Base-by-base conservation (phyloP, 2,329 filamentous ascomycete species). In the Corynespora cassiicola region DNA sequence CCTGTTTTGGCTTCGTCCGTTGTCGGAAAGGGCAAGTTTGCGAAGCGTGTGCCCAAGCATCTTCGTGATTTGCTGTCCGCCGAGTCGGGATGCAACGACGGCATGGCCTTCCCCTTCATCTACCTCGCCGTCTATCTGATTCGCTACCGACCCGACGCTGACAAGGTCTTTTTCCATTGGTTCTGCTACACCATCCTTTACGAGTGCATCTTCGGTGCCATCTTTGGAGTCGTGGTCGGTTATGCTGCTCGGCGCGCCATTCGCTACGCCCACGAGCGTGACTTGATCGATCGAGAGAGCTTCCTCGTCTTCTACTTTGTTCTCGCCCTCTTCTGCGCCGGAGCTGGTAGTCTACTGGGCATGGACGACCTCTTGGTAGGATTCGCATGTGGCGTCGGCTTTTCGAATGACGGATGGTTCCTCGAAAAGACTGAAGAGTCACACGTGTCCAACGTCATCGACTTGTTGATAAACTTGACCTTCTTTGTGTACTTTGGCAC, bases 361-460 rank as follows among this genome's bases (percentile, higher is more conserved):
- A 79, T 96, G 58, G 94, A 99, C 66, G 94, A 99, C 68, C 74
- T 99, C 33, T 81, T 99, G 3, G 89, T 99, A 24, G 94, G 94
- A 24, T 99, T 99, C 61, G 86, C 92, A 10, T 90, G 88, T 38
- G 94, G 94, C 41, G 94, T 99, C n/a, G 94, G 94, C 37, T 99
- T 99, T 75, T 96, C 91, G 56, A 99, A 99, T 68, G 94, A 99
- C 63, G 94, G 94, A 52, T 99, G 94, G 94, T 99, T 99, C 60
- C 88, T 88, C 11, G 88, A 96, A 63, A 96, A 96, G 77, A 99
- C 94, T 0, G 94, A 99, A 65, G 94, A 99, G 69, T 92, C 94
- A 0, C 94, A 97, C 66, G 94, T 99, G 7, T 97, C 92, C 68
- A 97, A 99, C 82, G 94, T 99, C 65, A 99, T 99, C 62, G 94